phyloP scores from a whole-genome alignment of 2,329 filamentous ascomycete genomes.

The Colletotrichum nymphaeae region DNA sequence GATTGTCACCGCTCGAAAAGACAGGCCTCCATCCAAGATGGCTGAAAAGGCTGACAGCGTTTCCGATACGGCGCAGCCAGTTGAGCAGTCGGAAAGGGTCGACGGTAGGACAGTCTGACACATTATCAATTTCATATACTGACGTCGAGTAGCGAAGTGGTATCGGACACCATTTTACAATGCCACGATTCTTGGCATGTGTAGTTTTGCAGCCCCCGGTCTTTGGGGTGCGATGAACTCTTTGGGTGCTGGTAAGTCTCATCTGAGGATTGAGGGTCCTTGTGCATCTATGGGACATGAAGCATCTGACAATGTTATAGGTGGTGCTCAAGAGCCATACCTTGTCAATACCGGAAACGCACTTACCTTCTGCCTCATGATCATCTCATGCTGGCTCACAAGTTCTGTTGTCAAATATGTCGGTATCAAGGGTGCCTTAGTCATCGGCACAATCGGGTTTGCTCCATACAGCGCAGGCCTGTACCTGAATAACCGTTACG shows the following conservation, averaged over 20 bases:
- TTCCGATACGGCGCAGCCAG: not conserved
- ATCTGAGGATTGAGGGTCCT: not conserved
- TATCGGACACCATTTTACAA: slow-evolving; percentile 42
- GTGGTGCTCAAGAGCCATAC: slow-evolving; percentile 72
- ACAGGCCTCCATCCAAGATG: not conserved
- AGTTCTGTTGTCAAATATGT: slow-evolving; percentile 51
- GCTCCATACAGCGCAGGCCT: slow-evolving; percentile 55
- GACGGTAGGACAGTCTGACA: not conserved
- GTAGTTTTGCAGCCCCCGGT: slow-evolving; percentile 43
- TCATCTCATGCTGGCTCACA: slow-evolving; percentile 53
- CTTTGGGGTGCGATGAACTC: slow-evolving; percentile 44
- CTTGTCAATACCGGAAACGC: slow-evolving; percentile 79
- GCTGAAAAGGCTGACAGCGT: not conserved
- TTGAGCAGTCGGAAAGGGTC: not conserved
- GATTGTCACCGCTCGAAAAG: not conserved
- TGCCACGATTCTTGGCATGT: slow-evolving; percentile 43
- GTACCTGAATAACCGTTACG: slow-evolving; percentile 57
- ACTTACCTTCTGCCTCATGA: slow-evolving; percentile 71
- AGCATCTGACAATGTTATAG: slow-evolving; percentile 51
- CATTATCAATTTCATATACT: not conserved
- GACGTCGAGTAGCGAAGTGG: slow-evolving; percentile 34
- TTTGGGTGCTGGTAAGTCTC: slow-evolving; percentile 39
- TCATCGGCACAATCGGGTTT: slow-evolving; percentile 56
- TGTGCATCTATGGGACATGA: not conserved
- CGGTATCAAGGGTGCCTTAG: slow-evolving; percentile 48